A percentile compares a stretch with the other conserved stretches of the same genome.
These are phyloP conservation scores for Cytospora leucostoma DNA, from an alignment of 2,329 filamentous ascomycete species.

Conservation along the genomic window DNA sequence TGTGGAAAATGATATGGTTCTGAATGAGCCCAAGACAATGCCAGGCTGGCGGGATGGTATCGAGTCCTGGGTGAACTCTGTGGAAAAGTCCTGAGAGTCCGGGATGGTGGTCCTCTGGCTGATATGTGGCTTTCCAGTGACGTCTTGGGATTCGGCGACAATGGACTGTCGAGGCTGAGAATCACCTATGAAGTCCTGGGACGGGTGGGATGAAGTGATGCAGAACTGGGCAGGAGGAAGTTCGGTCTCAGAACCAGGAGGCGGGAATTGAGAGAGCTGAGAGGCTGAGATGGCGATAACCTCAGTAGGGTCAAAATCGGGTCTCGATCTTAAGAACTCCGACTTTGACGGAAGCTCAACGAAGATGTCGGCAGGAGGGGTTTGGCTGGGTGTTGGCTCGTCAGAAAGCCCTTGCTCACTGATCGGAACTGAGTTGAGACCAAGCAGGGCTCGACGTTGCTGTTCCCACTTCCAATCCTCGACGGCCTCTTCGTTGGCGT, in stretches of 20 bases:
- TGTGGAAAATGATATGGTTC: slow-evolving; percentile 9
- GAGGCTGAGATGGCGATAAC: slow-evolving; percentile 27
- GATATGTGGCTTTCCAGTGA: slow-evolving; percentile 24
- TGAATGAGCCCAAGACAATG: slow-evolving; percentile 21
- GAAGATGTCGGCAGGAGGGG: slow-evolving; percentile 12
- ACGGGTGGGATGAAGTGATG: slow-evolving; percentile 26
- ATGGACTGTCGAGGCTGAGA: slow-evolving; percentile 14
- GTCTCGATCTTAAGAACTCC: slow-evolving; percentile 24
- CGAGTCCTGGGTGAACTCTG: slow-evolving; percentile 17
- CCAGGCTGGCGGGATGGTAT: slow-evolving; percentile 26
- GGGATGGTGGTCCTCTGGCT: slow-evolving; percentile 43
- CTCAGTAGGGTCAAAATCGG: slow-evolving; percentile 31
- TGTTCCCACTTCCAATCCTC: slow-evolving; percentile 35
- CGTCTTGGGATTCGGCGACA: neutral
- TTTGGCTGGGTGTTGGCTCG: slow-evolving; percentile 3
- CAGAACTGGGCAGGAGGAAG: slow-evolving; percentile 25
- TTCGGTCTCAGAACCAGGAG: slow-evolving; percentile 8
- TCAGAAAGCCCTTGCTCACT: slow-evolving; percentile 9
- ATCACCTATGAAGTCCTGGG: slow-evolving; percentile 23
- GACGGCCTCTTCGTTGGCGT: slow-evolving; percentile 35
- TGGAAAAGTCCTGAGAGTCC: slow-evolving; percentile 44
- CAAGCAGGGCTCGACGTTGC: slow-evolving; percentile 22
- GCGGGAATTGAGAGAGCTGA: slow-evolving; percentile 20
- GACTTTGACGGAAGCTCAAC: slow-evolving; percentile 25
- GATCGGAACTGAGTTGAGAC: neutral